Evolutionary conservation across 2,329 filamentous ascomycete species (phyloP).

Genomic region (Xylaria sp.): DNA sequence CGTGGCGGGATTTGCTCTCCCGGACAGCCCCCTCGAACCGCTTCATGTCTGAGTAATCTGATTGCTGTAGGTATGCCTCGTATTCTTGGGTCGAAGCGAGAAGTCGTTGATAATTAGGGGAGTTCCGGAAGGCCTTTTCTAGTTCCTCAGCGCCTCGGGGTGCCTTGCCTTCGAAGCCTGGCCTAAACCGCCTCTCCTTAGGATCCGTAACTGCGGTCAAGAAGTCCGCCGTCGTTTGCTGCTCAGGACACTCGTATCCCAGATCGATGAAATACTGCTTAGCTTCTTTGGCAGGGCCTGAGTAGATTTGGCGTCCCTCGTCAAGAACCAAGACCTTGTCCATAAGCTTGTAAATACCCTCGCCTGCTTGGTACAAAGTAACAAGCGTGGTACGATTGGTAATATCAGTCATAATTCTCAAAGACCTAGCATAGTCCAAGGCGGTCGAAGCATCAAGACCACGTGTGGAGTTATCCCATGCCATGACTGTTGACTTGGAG

Average conservation of each 20-base stretch:
- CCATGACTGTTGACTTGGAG: conserved; percentile 66
- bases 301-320: conserved; percentile 57
- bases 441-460: conserved; percentile 77
- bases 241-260: conserved; percentile 55
- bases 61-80: conserved; percentile 43
- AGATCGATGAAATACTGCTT: conserved; percentile 61
- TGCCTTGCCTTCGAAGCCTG: conserved; percentile 58
- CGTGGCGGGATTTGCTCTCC: conserved; percentile 62
- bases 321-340: conserved; percentile 79
- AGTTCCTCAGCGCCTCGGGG: conserved; percentile 67
- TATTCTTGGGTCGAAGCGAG: conserved; percentile 53
- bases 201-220: conserved; percentile 71
- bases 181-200: conserved; percentile 61
- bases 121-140: conserved; percentile 58
- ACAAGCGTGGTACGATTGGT: conserved; percentile 52
- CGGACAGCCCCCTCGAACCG: conserved; percentile 61
- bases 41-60: conserved; percentile 54
- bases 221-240: conserved; percentile 71
- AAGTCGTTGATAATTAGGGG: conserved; percentile 55
- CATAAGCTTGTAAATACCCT: conserved; percentile 49
- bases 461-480: conserved; percentile 75
- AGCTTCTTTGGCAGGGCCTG: conserved; percentile 56
- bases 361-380: conserved; percentile 40
- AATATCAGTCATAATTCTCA: conserved; percentile 70
- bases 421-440: conserved; percentile 66